Base-by-base conservation (phyloP, 805 yeast genomes). In the Pichia occidentalis region DNA sequence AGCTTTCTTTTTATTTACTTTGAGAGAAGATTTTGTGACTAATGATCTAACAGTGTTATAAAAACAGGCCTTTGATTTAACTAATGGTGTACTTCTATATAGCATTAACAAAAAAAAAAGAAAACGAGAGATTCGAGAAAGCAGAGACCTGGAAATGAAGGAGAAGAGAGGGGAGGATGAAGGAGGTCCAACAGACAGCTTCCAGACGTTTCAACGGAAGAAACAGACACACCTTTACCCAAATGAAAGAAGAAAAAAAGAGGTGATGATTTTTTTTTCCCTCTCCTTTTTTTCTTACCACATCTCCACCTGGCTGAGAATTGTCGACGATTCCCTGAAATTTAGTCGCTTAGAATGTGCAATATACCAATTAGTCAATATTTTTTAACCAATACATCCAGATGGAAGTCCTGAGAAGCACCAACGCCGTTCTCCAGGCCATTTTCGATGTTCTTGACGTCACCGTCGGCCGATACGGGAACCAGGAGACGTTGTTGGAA, bases 381-480 rank as follows among this genome's bases (percentile, higher is more conserved):
- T 7, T 24, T 24, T 40, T 63, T 58, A 10, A 51, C 42, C 49
- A 71, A 44, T 27, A 55, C 55, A n/a, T 69, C 63, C 16, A 75
- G 32, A 22, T 58, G 60, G 49, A 75, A 71, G 40, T 67, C 68
- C 34, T 49, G 36, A 1, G 51, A 36, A 1, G 74, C 71, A 16
- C 25, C 40, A 11, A 71, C 52, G 1, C 63, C 68, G 8, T 58
- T 61, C 36, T 70, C 73, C 29, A 73, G 39, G 1, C 24, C 39
- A 13, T 20, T 29, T 12, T 46, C 45, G 0, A 50, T 50, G 1
- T 20, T 29, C 10, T 46, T 44, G 0, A 50, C 50, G 1, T 35
- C 34, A n/a, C 50, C 36, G 4, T 26, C 48, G 16, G 44, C 53
- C 47, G 46, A 53, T 25, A 47, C 43, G 34, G 37, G 49, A 40